Evolutionary conservation across 1,284 basidiomycete species (phyloP).

Genomic region (Cryptococcus sp.): DNA sequence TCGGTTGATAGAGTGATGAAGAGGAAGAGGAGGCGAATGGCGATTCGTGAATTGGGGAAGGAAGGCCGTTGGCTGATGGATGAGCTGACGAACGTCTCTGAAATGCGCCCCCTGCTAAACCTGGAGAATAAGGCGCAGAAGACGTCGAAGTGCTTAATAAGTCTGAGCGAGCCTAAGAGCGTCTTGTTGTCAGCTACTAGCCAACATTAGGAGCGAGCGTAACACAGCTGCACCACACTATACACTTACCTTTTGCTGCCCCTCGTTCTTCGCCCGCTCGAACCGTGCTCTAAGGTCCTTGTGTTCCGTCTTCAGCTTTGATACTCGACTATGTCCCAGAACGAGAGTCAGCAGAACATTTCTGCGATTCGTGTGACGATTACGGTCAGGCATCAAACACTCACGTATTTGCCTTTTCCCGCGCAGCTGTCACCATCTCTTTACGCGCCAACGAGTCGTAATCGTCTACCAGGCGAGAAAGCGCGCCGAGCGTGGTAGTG

Average conservation of each 20-base stretch:
- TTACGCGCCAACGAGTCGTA: conserved; percentile 93
- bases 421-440: conserved; percentile 89
- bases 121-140: conserved; percentile 49
- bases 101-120: conserved; percentile 47
- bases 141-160: conserved; percentile 39
- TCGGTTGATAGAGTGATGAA: conserved; percentile 7
- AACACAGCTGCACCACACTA: neutral
- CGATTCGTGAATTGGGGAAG: conserved; percentile 48
- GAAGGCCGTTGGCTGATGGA: conserved; percentile 57
- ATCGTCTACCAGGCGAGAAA: conserved; percentile 89
- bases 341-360: neutral
- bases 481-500: conserved; percentile 85
- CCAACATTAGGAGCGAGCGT: neutral
- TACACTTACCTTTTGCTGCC: conserved; percentile 41
- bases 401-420: conserved; percentile 90
- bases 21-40: conserved; percentile 28
- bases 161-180: conserved; percentile 37
- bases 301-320: conserved; percentile 54
- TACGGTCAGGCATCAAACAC: conserved; percentile 31
- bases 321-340: conserved; percentile 48
- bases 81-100: conserved; percentile 24
- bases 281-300: conserved; percentile 53
- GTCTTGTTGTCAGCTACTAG: neutral
- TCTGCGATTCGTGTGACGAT: neutral
- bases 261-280: conserved; percentile 52